Evolutionary conservation across 2,329 filamentous ascomycete genomes (phyloP), one percentile per base, ranked within the genome.

Genomic region (Fusarium sp.): DNA sequence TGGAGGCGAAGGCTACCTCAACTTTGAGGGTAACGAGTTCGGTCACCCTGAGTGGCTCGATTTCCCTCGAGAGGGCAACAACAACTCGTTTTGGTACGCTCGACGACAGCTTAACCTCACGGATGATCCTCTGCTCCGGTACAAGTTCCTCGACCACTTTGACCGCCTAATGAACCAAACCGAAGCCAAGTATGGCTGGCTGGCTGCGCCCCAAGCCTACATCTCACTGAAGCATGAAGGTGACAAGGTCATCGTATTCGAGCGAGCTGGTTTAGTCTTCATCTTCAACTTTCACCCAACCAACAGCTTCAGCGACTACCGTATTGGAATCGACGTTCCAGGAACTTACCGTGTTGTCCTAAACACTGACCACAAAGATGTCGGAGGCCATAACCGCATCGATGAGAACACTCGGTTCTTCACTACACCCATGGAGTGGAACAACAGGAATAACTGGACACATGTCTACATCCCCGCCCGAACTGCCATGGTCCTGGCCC

Each of bases 1-100:
- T 18, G 96, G 96, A 63, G 96, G 96, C 58, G 96, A 99, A 81
- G 96, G 95, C 41, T 99, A 97, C 78, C 91, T 99, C 56, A 99
- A 98, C 83, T 99, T 99, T 75, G 94, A 98, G 82, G 96, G 96
- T 66, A 99, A 99, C 81, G 96, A 99, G 81, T 99, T 99, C 77
- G 96, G 96, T 1, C 96, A 99, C 78, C 96, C 96, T 0, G 96
- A 99, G 81, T 99, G 96, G 96, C 92, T 99, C 41, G 96, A 99
- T 80, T 99, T 99, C 81, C 96, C 96, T 6, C 92, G 96, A 54
- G 94, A 91, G 76, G 96, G 96, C 63, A 98, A 98, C 82, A 83
- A 90, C 77, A 97, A 97, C 82, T 96, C 92, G 47, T 98, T 94
- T 85, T 95, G 93, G 90, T 97, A 97, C 78, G 94, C 94, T 4